A percentile compares a stretch with the other conserved stretches of the same genome.
Evolutionary conservation across 495 filamentous ascomycete species (phyloP).

Genomic region (Penicillium taxi): DNA sequence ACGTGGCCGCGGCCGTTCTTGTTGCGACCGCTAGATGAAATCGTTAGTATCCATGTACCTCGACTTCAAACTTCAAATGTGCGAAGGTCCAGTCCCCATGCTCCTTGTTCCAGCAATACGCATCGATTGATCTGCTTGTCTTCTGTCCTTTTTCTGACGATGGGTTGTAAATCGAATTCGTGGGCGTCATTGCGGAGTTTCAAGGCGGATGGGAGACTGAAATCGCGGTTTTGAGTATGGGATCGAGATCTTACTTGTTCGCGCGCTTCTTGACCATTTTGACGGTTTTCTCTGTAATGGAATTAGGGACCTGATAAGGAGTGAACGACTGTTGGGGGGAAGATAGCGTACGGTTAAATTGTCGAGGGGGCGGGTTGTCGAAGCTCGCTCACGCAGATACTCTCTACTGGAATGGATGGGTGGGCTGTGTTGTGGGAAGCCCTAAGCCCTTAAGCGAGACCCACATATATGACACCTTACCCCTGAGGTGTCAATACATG

Average conservation of each 20-base stretch:
- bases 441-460: slow-evolving; percentile 42
- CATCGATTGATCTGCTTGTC: slow-evolving; percentile 3
- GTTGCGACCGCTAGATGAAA: slow-evolving; percentile 74
- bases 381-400: slow-evolving; percentile 32
- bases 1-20: slow-evolving; percentile 99
- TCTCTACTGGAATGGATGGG: slow-evolving; percentile 33
- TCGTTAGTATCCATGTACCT: slow-evolving; percentile 8
- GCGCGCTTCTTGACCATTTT: slow-evolving; percentile 99
- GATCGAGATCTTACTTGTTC: slow-evolving; percentile 65
- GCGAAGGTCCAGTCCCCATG: slow-evolving; percentile 16
- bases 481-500: too few relatives aligned
- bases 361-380: slow-evolving; percentile 42
- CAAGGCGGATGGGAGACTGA: slow-evolving; percentile 16
- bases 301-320: slow-evolving; percentile 1
- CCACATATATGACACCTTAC: too few relatives aligned
- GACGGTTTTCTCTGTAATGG: slow-evolving; percentile 48
- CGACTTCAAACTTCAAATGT: slow-evolving; percentile 2
- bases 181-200: slow-evolving; percentile 27
- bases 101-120: slow-evolving; percentile 19
- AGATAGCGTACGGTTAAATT: slow-evolving; percentile 39
- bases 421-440: slow-evolving; percentile 42
- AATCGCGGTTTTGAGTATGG: too few relatives aligned
- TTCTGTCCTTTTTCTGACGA: background rate
- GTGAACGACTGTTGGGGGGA: slow-evolving; percentile 19
- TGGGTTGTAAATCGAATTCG: slow-evolving; percentile 13